These are phyloP conservation scores for Saitozyma podzolica DNA, from an alignment of 768 basidiomycete species.

Conservation along the genomic window DNA sequence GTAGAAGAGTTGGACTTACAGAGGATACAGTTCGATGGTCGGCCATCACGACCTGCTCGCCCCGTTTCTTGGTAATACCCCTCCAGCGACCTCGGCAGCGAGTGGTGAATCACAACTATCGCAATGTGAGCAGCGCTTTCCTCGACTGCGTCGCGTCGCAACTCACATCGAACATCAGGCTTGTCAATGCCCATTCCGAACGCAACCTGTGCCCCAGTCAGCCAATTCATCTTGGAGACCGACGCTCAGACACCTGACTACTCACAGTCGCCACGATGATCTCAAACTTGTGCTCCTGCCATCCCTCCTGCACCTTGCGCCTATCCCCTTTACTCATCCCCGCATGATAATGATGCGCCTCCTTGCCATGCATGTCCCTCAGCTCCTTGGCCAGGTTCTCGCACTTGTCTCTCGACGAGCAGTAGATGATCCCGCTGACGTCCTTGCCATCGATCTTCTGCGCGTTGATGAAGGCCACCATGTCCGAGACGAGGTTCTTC, in stretches of 20 bases:
- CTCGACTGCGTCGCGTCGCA: too few relatives aligned
- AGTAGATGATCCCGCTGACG: slow-evolving; percentile 79
- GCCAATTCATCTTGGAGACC: neutral
- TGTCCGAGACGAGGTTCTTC: slow-evolving; percentile 59
- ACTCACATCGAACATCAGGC: slow-evolving; percentile 49
- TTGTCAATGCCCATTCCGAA: slow-evolving; percentile 84
- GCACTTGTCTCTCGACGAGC: slow-evolving; percentile 67
- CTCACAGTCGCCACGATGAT: slow-evolving; percentile 91
- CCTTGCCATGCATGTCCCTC: slow-evolving; percentile 61
- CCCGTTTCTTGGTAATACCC: slow-evolving; percentile 97
- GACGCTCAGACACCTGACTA: slow-evolving; percentile 27
- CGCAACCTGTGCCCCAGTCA: slow-evolving; percentile 64
- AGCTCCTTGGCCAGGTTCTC: slow-evolving; percentile 76
- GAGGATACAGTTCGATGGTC: slow-evolving; percentile 78
- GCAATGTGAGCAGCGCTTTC: neutral
- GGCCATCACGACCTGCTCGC: slow-evolving; percentile 88
- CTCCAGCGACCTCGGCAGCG: slow-evolving; percentile 77
- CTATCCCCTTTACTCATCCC: slow-evolving; percentile 67
- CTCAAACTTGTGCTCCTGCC: slow-evolving; percentile 69
- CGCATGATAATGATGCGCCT: slow-evolving; percentile 83
- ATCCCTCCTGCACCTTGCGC: slow-evolving; percentile 64
- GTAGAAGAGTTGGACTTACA: slow-evolving; percentile 59
- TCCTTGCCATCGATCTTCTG: slow-evolving; percentile 55
- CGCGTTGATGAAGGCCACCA: slow-evolving; percentile 67
- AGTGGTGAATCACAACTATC: slow-evolving; percentile 74